Percentiles rank a stretch among this genome's conserved stretches.
These are phyloP conservation scores for Populus simonii DNA, from an alignment of 345 rosid species.

Conservation along the genomic window DNA sequence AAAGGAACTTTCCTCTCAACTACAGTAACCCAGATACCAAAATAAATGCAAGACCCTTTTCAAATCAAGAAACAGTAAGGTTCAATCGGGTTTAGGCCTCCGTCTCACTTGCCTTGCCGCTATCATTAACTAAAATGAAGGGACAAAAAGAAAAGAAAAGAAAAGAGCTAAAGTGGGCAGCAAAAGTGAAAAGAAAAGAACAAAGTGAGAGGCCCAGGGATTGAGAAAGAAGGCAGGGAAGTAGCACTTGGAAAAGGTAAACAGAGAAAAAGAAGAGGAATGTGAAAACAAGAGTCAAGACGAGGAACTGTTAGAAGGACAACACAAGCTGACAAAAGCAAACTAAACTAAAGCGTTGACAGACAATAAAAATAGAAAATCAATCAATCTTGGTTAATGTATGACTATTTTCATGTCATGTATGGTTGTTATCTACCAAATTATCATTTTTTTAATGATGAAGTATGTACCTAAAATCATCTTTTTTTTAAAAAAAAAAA, in stretches of 20 bases:
- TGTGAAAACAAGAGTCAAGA: not conserved
- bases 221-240: not conserved
- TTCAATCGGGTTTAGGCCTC: not conserved
- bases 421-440: not conserved
- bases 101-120: not conserved
- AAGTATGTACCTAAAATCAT: not conserved
- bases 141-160: not conserved
- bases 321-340: not conserved
- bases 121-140: not conserved
- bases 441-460: not conserved
- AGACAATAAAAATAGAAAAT: not conserved
- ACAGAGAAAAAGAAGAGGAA: not conserved
- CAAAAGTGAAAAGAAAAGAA: not conserved
- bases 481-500: not conserved
- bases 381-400: not conserved
- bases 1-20: not conserved
- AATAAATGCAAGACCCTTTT: not conserved
- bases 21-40: not conserved
- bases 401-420: not conserved
- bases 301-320: not conserved
- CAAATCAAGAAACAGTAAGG: not conserved
- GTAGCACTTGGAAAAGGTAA: not conserved
- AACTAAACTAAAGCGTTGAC: not conserved
- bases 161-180: not conserved
- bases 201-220: not conserved